A percentile compares a stretch with the other conserved stretches of the same genome.
Evolutionary conservation across 1,284 basidiomycete genomes (phyloP).

Genomic region (Moesziomyces aphidis): DNA sequence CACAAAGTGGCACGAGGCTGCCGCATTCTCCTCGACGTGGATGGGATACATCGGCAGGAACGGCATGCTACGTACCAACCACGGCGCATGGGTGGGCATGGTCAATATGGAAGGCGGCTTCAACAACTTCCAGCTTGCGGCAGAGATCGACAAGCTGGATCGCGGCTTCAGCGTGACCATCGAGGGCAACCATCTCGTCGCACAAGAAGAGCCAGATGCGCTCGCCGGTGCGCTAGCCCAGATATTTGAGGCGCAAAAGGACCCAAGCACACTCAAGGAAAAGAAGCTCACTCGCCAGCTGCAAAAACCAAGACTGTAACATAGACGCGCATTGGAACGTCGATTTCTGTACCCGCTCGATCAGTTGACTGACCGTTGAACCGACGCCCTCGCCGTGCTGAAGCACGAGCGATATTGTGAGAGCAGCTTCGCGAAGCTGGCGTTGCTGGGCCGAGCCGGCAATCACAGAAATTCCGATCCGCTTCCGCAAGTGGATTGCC

Average conservation of each 20-base stretch:
- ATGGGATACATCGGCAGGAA: slow-evolving; percentile 31
- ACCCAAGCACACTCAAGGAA: slow-evolving; percentile 17
- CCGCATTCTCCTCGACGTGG: slow-evolving; percentile 47
- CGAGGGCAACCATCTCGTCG: slow-evolving; percentile 54
- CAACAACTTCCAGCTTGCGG: slow-evolving; percentile 21
- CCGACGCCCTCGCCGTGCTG: too few species aligned
- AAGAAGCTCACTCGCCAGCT: slow-evolving; percentile 35
- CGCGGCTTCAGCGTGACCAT: slow-evolving; percentile 32
- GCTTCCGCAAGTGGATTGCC: too few species aligned
- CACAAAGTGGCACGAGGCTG: slow-evolving; percentile 60
- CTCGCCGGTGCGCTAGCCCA: slow-evolving; percentile 30
- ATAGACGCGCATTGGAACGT: background rate
- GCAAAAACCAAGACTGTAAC: slow-evolving; percentile 26
- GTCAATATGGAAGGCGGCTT: slow-evolving; percentile 42
- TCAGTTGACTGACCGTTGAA: too few species aligned
- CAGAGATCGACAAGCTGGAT: slow-evolving; percentile 29
- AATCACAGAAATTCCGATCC: too few species aligned
- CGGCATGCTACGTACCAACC: slow-evolving; percentile 15
- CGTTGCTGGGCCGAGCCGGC: too few species aligned
- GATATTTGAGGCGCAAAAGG: slow-evolving; percentile 29
- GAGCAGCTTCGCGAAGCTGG: too few species aligned
- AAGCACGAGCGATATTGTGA: too few species aligned
- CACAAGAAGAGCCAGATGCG: slow-evolving; percentile 54
- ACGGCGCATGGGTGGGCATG: slow-evolving; percentile 29
- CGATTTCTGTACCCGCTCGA: too few species aligned